Evolutionary conservation across 2,329 filamentous ascomycete species (phyloP), one percentile per base, ranked within the genome.

Genomic region (Incumbomyces delicatus): DNA sequence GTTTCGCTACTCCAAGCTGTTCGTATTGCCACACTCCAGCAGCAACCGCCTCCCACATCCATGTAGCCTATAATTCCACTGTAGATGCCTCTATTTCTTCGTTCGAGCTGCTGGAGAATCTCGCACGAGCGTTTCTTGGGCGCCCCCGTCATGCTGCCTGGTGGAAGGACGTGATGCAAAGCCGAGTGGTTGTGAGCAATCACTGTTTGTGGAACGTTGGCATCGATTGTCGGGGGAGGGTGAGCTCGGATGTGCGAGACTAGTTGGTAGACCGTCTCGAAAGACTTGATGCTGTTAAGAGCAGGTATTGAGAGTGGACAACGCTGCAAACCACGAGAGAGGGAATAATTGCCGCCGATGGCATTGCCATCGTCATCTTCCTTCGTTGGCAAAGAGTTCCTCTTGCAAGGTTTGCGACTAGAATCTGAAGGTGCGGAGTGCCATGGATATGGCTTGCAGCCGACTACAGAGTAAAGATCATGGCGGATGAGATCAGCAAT

Each of bases 401-500:
- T 5, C 11, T 12, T 35, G 33, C 16, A n/a, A n/a, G 8, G 49
- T 4, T 27, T 27, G 22, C 22, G 22, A 8, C 8, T 50, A 30
- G 18, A 8, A 17, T 12, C 10, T 11, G n/a, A 11, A 30, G 3
- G 11, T 29, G 36, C 4, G 11, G 13, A 20, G 17, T 43, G 7
- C 14, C 4, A 2, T 7, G 45, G 3, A 18, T 39, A 42, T 11
- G 38, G 27, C 20, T 50, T 41, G 12, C 51, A 49, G 30, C 50
- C 48, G 11, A 57, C 47, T 10, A 53, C 49, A 29, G 45, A 51
- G 63, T 94, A 85, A 11, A 96, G 71, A 63, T 96, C 90, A 60
- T 96, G 90, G 0, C 90, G 78, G n/a, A 95, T 92, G 1, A 96
- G 73, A 63, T 96, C 90, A 2, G 95, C 89, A 58, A 96, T 95